Evolutionary conservation across 768 basidiomycete genomes (phyloP), one percentile per base, ranked within the genome.

Genomic region (Rhodotorula kratochvilovae): DNA sequence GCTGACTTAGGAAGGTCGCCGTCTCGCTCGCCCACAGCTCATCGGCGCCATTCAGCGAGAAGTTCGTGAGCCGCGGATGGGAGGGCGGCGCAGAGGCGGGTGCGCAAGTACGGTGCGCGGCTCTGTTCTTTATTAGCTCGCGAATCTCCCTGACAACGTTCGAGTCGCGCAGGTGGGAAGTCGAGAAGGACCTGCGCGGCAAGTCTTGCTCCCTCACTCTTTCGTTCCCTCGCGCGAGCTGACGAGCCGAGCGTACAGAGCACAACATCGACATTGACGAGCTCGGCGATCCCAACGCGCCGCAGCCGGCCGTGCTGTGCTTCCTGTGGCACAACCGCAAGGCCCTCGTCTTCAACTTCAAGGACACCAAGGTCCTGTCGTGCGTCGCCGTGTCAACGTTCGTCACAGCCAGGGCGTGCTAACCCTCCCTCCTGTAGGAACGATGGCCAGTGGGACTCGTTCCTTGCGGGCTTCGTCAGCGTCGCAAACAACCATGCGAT

Each of bases 101-200:
- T 1, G 12, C 19, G 2, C 50, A 51, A 11, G 46, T 67, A 0
- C 39, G 58, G 58, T 66, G 39, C 31, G 63, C n/a, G n/a, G n/a
- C n/a, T n/a, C n/a, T n/a, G n/a, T n/a, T n/a, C n/a, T n/a, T n/a
- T n/a, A n/a, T n/a, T n/a, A n/a, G n/a, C n/a, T n/a, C n/a, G n/a
- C n/a, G n/a, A n/a, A n/a, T n/a, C n/a, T n/a, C n/a, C n/a, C n/a
- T n/a, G n/a, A n/a, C n/a, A n/a, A n/a, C n/a, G n/a, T n/a, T n/a
- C n/a, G n/a, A n/a, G n/a, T n/a, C n/a, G 17, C 17, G 31, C 54
- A 46, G 65, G 56, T 60, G 65, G 59, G 54, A 62, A 15, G 42
- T 68, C 21, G 67, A 68, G 36, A 55, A 56, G n/a, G 67, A 68
- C 25, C 31, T 62, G 33, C 58, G 67, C 46, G 67, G 51, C 33